phyloP scores from a whole-genome alignment of 331 rosid genomes.

The Rosa hybrid region DNA sequence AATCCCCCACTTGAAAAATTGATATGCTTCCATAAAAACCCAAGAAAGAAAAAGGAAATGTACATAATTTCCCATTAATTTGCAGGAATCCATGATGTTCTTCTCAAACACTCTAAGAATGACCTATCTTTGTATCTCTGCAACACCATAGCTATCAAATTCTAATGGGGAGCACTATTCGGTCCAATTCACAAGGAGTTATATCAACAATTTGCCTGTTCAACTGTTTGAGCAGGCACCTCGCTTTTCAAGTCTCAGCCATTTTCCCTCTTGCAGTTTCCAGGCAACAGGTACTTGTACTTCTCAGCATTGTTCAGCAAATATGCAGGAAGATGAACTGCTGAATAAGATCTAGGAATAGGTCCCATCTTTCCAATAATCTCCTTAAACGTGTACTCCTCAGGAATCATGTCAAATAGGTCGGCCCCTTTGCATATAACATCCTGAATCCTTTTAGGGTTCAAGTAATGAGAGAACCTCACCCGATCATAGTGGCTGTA shows the following conservation, averaged over 20 bases:
- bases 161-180: conserved; percentile 29
- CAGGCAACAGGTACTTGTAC: conserved; percentile 76
- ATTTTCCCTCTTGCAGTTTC: conserved; percentile 87
- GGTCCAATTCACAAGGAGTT: conserved; percentile 26
- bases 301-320: conserved; percentile 68
- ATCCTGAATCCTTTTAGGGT: conserved; percentile 70
- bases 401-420: conserved; percentile 92
- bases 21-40: conserved; percentile 33
- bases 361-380: conserved; percentile 90
- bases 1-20: conserved; percentile 35
- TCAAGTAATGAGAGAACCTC: conserved; percentile 81
- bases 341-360: conserved; percentile 83
- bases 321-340: conserved; percentile 84
- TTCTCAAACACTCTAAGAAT: conserved; percentile 36
- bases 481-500: conserved; percentile 87
- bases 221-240: conserved; percentile 7
- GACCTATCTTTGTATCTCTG: conserved; percentile 37
- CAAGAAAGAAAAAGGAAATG: conserved; percentile 16
- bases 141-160: conserved; percentile 30
- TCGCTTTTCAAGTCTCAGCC: conserved; percentile 52
- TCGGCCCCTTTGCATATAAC: conserved; percentile 80
- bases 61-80: conserved; percentile 28
- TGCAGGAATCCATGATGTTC: conserved; percentile 32
- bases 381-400: conserved; percentile 88
- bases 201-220: conserved; percentile 20